Evolutionary conservation across 2,329 filamentous ascomycete genomes (phyloP).

Genomic region (Zalaria obscura): DNA sequence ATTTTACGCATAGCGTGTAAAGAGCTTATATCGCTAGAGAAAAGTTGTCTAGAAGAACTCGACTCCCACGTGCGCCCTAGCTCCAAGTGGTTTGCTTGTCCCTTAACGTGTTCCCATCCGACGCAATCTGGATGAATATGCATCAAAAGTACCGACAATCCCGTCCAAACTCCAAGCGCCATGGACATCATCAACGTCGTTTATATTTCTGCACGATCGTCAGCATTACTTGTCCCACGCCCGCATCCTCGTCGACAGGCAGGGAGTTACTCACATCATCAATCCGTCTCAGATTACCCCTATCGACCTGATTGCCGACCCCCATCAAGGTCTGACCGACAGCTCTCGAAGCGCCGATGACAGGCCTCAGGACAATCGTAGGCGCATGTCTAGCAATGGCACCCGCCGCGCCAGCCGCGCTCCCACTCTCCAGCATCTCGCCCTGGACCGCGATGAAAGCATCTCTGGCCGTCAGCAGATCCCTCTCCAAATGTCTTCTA

Average conservation of each 20-base stretch:
- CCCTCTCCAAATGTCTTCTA: conserved; percentile 68
- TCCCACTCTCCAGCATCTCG: conserved; percentile 76
- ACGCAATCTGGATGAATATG: too few species aligned
- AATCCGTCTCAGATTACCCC: conserved; percentile 61
- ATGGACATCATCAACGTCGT: background rate
- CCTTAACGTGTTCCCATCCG: too few species aligned
- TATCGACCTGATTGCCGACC: conserved; percentile 82
- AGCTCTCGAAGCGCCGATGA: conserved; percentile 78
- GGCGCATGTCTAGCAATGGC: conserved; percentile 71
- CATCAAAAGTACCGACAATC: too few species aligned
- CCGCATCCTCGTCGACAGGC: background rate
- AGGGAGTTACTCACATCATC: conserved; percentile 60
- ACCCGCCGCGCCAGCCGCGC: conserved; percentile 63
- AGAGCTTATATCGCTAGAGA: too few species aligned
- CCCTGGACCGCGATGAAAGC: conserved; percentile 90
- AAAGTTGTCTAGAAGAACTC: too few species aligned
- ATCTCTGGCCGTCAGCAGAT: conserved; percentile 74
- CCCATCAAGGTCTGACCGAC: conserved; percentile 83
- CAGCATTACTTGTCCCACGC: background rate
- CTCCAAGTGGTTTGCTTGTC: too few species aligned
- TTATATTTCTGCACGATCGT: background rate
- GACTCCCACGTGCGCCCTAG: too few species aligned
- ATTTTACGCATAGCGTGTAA: too few species aligned
- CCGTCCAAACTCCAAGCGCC: too few species aligned
- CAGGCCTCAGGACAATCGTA: conserved; percentile 83